phyloP scores from a whole-genome alignment of 257 asterid genomes.

The Solanum paucissectum region DNA sequence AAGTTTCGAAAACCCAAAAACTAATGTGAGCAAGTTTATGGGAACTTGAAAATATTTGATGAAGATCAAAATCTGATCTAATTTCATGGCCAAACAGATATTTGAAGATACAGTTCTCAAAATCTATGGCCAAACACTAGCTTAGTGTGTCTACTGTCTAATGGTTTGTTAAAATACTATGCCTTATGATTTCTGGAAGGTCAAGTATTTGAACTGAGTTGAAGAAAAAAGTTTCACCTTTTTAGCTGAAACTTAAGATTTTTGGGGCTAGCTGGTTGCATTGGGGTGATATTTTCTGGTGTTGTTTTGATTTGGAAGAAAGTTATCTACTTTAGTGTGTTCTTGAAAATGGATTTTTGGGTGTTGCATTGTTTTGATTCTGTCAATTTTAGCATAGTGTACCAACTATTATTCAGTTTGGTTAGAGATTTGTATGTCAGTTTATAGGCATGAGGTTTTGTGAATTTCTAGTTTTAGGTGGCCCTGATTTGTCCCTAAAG shows the following conservation, averaged over 20 bases:
- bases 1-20: neutral
- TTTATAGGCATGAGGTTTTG: neutral
- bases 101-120: neutral
- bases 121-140: neutral
- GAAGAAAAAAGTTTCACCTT: neutral
- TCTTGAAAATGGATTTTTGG: neutral
- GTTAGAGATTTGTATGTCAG: neutral
- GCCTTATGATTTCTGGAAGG: neutral
- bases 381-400: neutral
- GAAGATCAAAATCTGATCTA: neutral
- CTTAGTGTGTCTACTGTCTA: neutral
- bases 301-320: neutral
- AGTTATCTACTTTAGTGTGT: slow-evolving; percentile 6
- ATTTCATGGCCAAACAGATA: neutral
- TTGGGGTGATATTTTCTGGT: neutral
- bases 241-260: neutral
- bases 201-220: neutral
- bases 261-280: neutral
- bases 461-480: neutral
- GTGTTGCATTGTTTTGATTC: slow-evolving; percentile 1
- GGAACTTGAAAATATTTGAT: neutral
- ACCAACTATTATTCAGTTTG: neutral
- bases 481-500: neutral
- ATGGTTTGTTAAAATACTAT: neutral
- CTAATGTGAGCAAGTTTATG: no score